Conservation (phyloP, 345 rosid genomes). For the Salix arbutifolia region DNA sequence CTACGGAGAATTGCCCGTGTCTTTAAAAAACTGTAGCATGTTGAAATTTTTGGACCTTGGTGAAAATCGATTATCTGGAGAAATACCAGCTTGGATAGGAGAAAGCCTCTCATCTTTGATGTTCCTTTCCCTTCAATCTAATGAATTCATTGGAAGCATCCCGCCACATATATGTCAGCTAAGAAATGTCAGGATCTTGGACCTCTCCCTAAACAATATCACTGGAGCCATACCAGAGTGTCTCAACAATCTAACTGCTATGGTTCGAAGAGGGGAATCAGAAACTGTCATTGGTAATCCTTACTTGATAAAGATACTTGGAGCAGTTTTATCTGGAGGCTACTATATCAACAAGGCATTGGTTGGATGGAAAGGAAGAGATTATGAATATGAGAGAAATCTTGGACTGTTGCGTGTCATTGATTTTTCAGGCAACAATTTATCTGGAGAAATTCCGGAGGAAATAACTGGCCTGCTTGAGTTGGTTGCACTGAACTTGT, state of each 20-base stretch:
- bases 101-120: constrained; percentile 4
- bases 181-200: constrained; percentile 4
- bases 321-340: background rate
- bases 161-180: constrained; percentile 7
- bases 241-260: constrained; percentile 8
- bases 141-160: constrained; percentile 16
- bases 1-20: constrained; percentile 13
- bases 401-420: constrained; percentile 11
- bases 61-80: constrained; percentile 19
- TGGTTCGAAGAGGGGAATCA: background rate
- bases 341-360: background rate
- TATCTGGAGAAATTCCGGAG: constrained; percentile 12
- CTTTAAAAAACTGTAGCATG: constrained; percentile 4
- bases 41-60: constrained; percentile 18
- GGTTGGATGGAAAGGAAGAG: constrained; percentile 12
- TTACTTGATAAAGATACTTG: background rate
- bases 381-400: background rate
- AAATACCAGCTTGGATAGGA: constrained; percentile 24
- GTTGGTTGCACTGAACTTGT: constrained; percentile 13
- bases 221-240: constrained; percentile 15
- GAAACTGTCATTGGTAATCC: no score
- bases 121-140: constrained; percentile 16
- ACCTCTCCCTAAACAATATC: constrained; percentile 15
- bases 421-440: constrained; percentile 11
- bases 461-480: constrained; percentile 6